These are phyloP conservation scores for Boletus semigastroideus DNA, from an alignment of 1,284 basidiomycete genomes.

Conservation along the genomic window DNA sequence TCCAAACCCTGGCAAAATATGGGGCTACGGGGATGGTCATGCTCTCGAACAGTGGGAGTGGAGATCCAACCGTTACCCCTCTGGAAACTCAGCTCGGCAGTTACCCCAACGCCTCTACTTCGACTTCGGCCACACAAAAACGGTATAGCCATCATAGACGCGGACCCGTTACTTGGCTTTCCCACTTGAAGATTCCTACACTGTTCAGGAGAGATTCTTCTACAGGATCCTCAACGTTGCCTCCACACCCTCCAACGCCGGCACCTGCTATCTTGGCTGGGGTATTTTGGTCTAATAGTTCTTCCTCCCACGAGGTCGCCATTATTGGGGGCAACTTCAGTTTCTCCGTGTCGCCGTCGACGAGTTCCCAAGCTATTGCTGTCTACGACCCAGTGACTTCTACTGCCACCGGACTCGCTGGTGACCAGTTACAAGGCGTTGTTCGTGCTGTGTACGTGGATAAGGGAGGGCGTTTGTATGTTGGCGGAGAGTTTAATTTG, in stretches of 20 bases:
- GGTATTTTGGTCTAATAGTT: conserved; percentile 86
- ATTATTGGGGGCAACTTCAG: conserved; percentile 93
- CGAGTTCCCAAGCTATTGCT: conserved; percentile 60
- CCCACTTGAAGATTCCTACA: conserved; percentile 44
- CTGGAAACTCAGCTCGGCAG: conserved; percentile 54
- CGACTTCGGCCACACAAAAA: conserved; percentile 32
- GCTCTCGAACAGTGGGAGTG: conserved; percentile 57
- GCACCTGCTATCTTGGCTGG: conserved; percentile 86
- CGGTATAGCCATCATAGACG: conserved; percentile 40
- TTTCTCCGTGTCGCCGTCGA: conserved; percentile 47
- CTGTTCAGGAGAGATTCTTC: conserved; percentile 56
- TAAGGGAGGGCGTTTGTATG: conserved; percentile 60
- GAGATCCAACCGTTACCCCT: conserved; percentile 56
- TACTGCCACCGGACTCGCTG: conserved; percentile 56
- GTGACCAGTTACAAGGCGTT: conserved; percentile 64
- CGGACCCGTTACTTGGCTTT: conserved; percentile 48
- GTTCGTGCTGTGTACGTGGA: conserved; percentile 73
- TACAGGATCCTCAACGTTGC: conserved; percentile 48
- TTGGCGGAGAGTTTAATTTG: conserved; percentile 80
- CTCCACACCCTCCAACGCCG: conserved; percentile 51
- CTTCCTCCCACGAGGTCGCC: conserved; percentile 62
- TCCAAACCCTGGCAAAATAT: conserved; percentile 53
- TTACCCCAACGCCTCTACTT: conserved; percentile 27
- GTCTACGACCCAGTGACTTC: conserved; percentile 66
- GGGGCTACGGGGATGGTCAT: conserved; percentile 74